Evolutionary conservation across 352 stramenopile genomes (phyloP), one percentile per base, ranked within the genome.

Genomic region (Pythium sukuiense): DNA sequence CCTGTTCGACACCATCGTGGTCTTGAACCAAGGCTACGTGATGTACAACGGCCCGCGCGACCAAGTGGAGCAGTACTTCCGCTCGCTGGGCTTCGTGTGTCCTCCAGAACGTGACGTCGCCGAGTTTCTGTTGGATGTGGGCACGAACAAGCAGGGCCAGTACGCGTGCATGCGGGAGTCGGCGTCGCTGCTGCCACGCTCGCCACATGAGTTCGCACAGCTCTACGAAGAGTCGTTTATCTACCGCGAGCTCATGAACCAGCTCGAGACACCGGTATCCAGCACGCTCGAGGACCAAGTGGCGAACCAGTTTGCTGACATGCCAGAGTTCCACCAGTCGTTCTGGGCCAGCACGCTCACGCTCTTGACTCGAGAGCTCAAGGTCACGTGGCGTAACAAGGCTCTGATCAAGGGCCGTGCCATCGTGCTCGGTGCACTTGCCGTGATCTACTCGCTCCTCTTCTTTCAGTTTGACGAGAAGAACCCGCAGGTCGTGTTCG

Each of bases 1-100:
- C 12, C 68, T 96, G 16, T 97, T 98, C 71, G 92, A 98, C 71
- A 79, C 97, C 54, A 60, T 97, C 3, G 83, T 96, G 26, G 37
- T 98, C 24, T 59, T 98, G 24, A 83, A 85, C 66, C 68, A 90
- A 55, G 89, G 90, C 41, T 59, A 73, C 27, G 73, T 97, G 24
- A 80, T 97, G 26, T 98, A 90, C 67, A 18, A 41, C 49, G 62
- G 67, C 11, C 67, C 67, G 30, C 26, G 50, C 4, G 59, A 59
- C 11, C 39, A 61, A 24, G 52, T 65, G 3, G 60, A 79, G 29
- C 62, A 71, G 27, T 92, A 96, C 64, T 97, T 97, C 70, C 68
- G 76, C 37, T 68, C 45, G 13, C 52, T 94, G 18, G 88, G 87
- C 0, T 77, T 80, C 26, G n/a, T 46, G 0, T 71, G 70, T 63